A percentile compares a stretch with the other conserved stretches of the same genome.
phyloP scores from a whole-genome alignment of 1,284 basidiomycete genomes.

The Rhodotorula sp. region DNA sequence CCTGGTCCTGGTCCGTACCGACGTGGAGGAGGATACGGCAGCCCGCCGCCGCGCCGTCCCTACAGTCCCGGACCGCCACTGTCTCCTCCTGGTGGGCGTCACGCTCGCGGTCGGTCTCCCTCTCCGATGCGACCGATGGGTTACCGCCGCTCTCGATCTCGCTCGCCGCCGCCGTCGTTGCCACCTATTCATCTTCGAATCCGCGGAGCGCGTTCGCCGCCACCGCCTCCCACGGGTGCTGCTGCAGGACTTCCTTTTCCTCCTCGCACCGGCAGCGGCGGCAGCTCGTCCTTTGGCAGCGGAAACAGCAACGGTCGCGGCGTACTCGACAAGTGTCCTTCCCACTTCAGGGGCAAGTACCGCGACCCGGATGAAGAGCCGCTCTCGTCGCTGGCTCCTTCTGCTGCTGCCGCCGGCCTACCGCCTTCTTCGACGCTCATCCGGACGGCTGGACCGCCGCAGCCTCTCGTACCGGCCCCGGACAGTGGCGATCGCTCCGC shows the following conservation, averaged over 20 bases:
- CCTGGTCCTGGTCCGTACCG: background rate
- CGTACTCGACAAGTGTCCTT: conserved; percentile 9
- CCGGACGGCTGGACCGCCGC: conserved; percentile 7
- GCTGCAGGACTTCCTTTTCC: background rate
- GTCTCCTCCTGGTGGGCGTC: background rate
- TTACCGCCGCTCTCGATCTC: conserved; percentile 1
- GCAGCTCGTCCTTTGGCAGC: too few relatives aligned
- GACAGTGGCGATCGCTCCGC: background rate
- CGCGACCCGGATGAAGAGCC: conserved; percentile 6
- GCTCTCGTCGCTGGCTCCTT: background rate
- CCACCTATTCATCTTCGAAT: background rate
- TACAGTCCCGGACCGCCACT: background rate
- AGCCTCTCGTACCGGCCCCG: background rate
- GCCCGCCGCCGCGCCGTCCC: conserved; percentile 4
- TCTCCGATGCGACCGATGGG: background rate
- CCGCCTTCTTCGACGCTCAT: background rate
- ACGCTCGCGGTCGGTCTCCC: conserved; percentile 7
- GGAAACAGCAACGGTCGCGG: background rate
- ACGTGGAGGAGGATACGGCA: background rate
- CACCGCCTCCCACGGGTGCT: background rate
- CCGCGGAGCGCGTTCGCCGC: background rate
- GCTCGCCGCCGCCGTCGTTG: background rate
- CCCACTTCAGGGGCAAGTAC: background rate
- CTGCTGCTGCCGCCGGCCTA: too few relatives aligned
- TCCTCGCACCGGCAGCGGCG: too few relatives aligned